phyloP scores from a whole-genome alignment of 2,329 filamentous ascomycete genomes.

The Ophiosphaerella herpotricha region DNA sequence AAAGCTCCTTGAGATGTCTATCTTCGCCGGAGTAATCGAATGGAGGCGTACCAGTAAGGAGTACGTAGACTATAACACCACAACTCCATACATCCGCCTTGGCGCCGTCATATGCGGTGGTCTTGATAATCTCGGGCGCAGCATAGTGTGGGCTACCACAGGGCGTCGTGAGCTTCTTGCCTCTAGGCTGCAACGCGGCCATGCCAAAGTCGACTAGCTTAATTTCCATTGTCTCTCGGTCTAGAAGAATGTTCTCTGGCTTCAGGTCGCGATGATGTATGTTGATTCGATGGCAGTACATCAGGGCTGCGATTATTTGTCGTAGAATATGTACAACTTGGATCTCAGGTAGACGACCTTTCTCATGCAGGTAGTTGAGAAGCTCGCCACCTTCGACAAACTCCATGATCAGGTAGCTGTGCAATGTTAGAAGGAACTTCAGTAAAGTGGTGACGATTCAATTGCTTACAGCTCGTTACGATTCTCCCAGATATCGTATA shows the following conservation, averaged over 20 bases:
- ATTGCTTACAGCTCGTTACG: slow-evolving; percentile 81
- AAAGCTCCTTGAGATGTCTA: slow-evolving; percentile 64
- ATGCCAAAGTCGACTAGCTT: slow-evolving; percentile 98
- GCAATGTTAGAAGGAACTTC: slow-evolving; percentile 20
- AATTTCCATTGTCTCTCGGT: slow-evolving; percentile 69
- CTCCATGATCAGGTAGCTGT: slow-evolving; percentile 90
- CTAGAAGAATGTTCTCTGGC: slow-evolving; percentile 93
- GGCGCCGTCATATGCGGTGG: slow-evolving; percentile 77
- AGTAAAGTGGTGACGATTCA: not conserved
- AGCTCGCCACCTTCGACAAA: slow-evolving; percentile 85
- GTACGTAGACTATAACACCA: slow-evolving; percentile 76
- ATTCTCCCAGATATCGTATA: slow-evolving; percentile 99
- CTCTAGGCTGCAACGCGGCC: slow-evolving; percentile 85
- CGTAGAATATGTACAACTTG: slow-evolving; percentile 85
- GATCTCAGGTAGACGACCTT: slow-evolving; percentile 76
- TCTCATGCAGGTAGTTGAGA: slow-evolving; percentile 80
- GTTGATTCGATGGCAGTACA: slow-evolving; percentile 91
- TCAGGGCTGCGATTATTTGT: slow-evolving; percentile 88
- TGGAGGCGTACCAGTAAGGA: slow-evolving; percentile 81
- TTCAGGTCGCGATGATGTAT: slow-evolving; percentile 97
- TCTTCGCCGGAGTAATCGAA: slow-evolving; percentile 62
- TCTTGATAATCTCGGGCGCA: slow-evolving; percentile 85
- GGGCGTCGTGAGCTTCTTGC: slow-evolving; percentile 80
- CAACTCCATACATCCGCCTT: slow-evolving; percentile 93
- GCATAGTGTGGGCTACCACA: slow-evolving; percentile 98